These are phyloP conservation scores for Xylariaceae sp. DNA, from an alignment of 2,329 filamentous ascomycete species.

Conservation along the genomic window DNA sequence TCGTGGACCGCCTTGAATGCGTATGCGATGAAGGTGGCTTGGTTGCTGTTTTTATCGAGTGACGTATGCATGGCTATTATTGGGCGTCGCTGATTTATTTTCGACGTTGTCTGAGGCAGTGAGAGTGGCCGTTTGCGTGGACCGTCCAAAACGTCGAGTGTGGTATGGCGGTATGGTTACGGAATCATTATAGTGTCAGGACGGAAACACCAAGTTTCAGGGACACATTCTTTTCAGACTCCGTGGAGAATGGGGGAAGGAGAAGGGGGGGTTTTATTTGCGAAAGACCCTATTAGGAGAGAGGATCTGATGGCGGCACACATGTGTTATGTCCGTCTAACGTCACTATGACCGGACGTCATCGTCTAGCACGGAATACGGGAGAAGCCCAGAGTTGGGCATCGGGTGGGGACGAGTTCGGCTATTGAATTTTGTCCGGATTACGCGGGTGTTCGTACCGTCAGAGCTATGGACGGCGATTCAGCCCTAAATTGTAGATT, in stretches of 20 bases:
- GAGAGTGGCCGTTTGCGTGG: too few species aligned
- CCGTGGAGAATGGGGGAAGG: too few species aligned
- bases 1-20: slow-evolving; percentile 8
- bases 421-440: not conserved
- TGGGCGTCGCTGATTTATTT: not conserved
- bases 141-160: too few species aligned
- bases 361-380: not conserved
- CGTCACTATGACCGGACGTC: not conserved
- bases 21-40: not conserved
- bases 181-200: too few species aligned
- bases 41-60: not conserved
- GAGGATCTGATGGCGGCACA: not conserved
- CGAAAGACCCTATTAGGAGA: not conserved
- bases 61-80: not conserved
- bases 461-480: not conserved
- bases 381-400: not conserved
- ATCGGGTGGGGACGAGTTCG: not conserved
- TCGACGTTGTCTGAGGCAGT: too few species aligned
- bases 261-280: too few species aligned
- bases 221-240: too few species aligned
- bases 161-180: too few species aligned
- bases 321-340: not conserved
- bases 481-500: not conserved
- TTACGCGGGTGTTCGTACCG: too few species aligned
- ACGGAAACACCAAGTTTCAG: too few species aligned